These are phyloP conservation scores for Lunularia cruciata DNA, from an alignment of 225 moss, liverwort and hornwort species.

Conservation along the genomic window DNA sequence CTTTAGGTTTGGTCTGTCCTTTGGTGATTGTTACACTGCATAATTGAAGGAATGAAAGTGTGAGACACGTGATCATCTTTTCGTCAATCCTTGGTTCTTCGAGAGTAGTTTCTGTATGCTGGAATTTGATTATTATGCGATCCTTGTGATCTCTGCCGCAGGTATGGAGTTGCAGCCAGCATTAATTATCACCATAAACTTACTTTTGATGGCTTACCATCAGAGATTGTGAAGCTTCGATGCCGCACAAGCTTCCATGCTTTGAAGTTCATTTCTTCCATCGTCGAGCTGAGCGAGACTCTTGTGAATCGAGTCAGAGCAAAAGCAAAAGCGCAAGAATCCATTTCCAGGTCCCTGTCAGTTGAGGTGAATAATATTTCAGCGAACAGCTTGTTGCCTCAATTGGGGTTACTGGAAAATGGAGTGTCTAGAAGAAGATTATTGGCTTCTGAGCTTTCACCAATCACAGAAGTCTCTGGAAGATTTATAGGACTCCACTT, in stretches of 20 bases:
- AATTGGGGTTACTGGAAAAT: background rate
- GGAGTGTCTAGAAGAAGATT: background rate
- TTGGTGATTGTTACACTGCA: too few species aligned
- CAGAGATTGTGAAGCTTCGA: conserved; percentile 53
- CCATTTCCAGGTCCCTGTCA: background rate
- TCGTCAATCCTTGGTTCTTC: too few species aligned
- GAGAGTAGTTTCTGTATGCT: too few species aligned
- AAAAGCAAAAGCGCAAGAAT: conserved; percentile 28
- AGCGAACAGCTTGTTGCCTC: background rate
- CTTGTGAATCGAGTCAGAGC: conserved; percentile 54
- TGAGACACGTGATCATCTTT: too few species aligned
- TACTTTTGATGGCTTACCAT: conserved; percentile 59
- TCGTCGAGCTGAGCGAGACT: conserved; percentile 53
- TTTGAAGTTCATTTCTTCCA: conserved; percentile 52
- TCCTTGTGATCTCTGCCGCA: too few species aligned
- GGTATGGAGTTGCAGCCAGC: conserved; percentile 58
- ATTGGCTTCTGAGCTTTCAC: background rate
- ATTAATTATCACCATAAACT: conserved; percentile 61
- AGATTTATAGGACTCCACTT: conserved; percentile 64
- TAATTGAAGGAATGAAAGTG: too few species aligned
- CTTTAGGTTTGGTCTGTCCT: too few species aligned
- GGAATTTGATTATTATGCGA: too few species aligned
- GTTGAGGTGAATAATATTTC: background rate
- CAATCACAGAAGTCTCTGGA: conserved; percentile 23
- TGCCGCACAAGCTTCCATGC: conserved; percentile 61